Base-by-base conservation (phyloP, 768 basidiomycete genomes). In the Inosperma sp. region DNA sequence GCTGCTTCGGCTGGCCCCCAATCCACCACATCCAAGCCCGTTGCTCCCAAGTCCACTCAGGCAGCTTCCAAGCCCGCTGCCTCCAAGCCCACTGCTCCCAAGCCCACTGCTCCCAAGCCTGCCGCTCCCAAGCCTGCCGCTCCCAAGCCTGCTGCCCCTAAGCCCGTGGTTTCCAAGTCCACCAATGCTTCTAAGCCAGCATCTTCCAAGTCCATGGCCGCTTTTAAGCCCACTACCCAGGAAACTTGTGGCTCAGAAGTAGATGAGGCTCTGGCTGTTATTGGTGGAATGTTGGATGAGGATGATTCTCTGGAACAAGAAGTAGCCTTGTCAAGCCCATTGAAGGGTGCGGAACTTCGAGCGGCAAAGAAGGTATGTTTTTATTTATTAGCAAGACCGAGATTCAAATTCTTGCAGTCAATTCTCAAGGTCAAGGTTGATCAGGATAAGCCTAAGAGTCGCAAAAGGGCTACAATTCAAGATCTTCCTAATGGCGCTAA, bases 241-340 rank as follows among this genome's bases (percentile, higher is more conserved):
- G n/a, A n/a, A n/a, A n/a, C n/a, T n/a, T 14, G 4, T 22, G 4
- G 17, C 7, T 13, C 3, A 16, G 19, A 10, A 29, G 34, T 16
- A n/a, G 16, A 6, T n/a, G 16, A 16, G 5, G 4, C 17, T 41
- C 40, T 41, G 40, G 30, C 21, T 27, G 41, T 4, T 2, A 17
- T 43, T 9, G 26, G 41, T 43, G 41, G 26, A n/a, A 27, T 43
- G 41, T 13, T 17, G 5, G 12, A 17, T 2, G 16, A 43, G 19
- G 41, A 43, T 43, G 41, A 43, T 43, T 27, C 26, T 2, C 41
- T 10, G n/a, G 41, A 43, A 43, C 41, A 17, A 29, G 41, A 16
- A 3, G 19, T 26, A 7, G 40, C 40, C 10, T 7, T 41, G 23
- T 26, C 40, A 26, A 41, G 40, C 17, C 40, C 40, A 8, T 41